phyloP scores from a whole-genome alignment of 140 eudicot genomes.

The Ambrosia hybrid region DNA sequence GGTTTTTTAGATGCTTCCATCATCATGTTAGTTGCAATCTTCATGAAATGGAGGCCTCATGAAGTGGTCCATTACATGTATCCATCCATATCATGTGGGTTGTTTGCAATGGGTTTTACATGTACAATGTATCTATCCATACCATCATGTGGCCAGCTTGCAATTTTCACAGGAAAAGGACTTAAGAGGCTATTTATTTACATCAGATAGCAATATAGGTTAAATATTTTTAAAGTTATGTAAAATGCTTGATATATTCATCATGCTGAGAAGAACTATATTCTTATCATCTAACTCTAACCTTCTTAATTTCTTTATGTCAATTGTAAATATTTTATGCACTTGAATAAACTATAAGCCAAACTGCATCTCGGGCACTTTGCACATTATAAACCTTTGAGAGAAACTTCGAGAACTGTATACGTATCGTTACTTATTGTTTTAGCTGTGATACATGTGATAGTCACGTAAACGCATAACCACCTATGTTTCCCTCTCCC shows the following conservation, averaged over 20 bases:
- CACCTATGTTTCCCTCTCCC: too few species aligned
- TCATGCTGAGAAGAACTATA: too few species aligned
- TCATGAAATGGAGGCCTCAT: neutral
- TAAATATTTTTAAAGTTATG: too few species aligned
- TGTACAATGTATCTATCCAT: neutral
- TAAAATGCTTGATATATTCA: too few species aligned
- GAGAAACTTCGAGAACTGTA: too few species aligned
- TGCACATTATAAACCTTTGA: too few species aligned
- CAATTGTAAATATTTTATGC: neutral
- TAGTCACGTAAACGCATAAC: too few species aligned
- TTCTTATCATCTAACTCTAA: neutral
- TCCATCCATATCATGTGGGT: slow-evolving; percentile 20
- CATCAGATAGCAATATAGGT: too few species aligned
- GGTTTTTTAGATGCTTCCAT: slow-evolving; percentile 13
- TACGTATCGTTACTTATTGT: too few species aligned
- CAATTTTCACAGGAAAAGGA: neutral
- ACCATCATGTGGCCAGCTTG: slow-evolving; percentile 4
- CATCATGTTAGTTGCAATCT: slow-evolving; percentile 19
- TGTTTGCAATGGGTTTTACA: slow-evolving; percentile 8
- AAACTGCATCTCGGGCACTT: too few species aligned
- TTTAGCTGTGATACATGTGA: too few species aligned
- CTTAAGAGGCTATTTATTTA: neutral
- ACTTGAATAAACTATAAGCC: too few species aligned
- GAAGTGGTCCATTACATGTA: slow-evolving; percentile 11
- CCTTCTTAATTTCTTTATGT: neutral